Base-by-base conservation (phyloP, 305 asterid species). In the Solanum hybrid region DNA sequence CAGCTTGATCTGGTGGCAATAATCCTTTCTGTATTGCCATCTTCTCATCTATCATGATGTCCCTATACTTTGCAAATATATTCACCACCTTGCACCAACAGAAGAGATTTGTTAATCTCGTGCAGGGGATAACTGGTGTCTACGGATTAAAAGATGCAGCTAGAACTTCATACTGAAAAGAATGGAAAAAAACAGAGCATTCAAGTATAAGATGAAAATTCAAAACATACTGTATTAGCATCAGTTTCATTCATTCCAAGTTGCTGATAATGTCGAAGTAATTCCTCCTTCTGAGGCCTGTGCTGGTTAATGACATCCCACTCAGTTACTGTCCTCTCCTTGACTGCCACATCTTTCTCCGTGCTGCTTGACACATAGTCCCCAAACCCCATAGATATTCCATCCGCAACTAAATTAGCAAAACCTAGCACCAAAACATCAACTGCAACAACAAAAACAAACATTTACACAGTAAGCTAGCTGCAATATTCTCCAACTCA, bases 351-450 rank as follows among this genome's bases (percentile, higher is more conserved):
- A 12, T 94, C 97, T 42, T 91, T 93, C 89, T 95, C 96, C 0
- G 96, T 93, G 38, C 94, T 94, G 90, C 89, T 94, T 0, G 98
- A 95, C 56, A 95, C 90, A 9, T 90, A 95, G 89, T 95, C 98
- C 15, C 98, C 96, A 4, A 95, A 94, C 69, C 96, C 98, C 98
- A 94, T 94, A 4, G 97, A 95, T 90, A 95, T 94, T 51, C 96
- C 97, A 89, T 95, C 98, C 17, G 97, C 97, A 34, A 94, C 96
- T n/a, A 95, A 93, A 90, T 94, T 95, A 4, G 97, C 95, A 77
- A 95, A 91, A 69, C 98, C 97, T 93, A 95, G 86, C 6, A 95
- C 98, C 88, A 95, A 78, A 1, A 95, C 97, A 94, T 95, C 95
- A 78, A 90, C 98, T 95, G 90, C 90, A 72, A 27, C 10, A 45